Conservation (phyloP, 805 yeast species). For the Cyberlindnera mycetangii region DNA sequence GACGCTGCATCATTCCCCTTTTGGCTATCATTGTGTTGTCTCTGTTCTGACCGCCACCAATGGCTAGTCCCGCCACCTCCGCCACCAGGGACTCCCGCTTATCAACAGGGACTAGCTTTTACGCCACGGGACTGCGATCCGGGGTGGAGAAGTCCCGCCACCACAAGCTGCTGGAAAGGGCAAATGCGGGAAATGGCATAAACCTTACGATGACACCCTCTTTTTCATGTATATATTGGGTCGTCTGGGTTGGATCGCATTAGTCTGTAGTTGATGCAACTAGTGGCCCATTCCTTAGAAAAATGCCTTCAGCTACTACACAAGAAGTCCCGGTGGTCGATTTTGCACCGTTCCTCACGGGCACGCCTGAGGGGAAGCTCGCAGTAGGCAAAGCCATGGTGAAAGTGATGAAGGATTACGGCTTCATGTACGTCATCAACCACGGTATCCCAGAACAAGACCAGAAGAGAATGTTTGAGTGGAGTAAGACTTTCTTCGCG, state of each 20-base stretch:
- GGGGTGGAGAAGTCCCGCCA: background rate
- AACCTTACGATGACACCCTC: background rate
- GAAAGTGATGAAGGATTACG: conserved; percentile 24
- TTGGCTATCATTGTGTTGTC: too few relatives aligned
- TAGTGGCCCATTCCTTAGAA: background rate
- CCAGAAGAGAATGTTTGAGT: conserved; percentile 22
- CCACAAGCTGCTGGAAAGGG: background rate
- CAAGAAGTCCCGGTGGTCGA: conserved; percentile 29
- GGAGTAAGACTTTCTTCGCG: conserved; percentile 23
- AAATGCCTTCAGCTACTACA: background rate
- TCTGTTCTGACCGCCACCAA: too few relatives aligned
- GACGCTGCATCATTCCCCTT: too few relatives aligned
- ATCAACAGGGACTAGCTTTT: background rate
- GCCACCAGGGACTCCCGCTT: too few relatives aligned
- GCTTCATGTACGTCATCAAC: conserved; percentile 26
- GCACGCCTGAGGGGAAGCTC: conserved; percentile 24
- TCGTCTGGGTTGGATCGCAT: background rate
- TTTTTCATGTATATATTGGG: background rate
- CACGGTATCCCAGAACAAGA: conserved; percentile 22
- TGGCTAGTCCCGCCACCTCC: too few relatives aligned
- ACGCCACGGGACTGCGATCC: background rate
- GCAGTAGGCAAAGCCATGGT: conserved; percentile 27
- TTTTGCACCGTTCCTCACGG: conserved; percentile 27
- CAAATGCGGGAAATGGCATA: too few relatives aligned
- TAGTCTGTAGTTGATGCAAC: background rate